Evolutionary conservation across 2,329 filamentous ascomycete species (phyloP).

Genomic region (Tolypocladium tundrense): DNA sequence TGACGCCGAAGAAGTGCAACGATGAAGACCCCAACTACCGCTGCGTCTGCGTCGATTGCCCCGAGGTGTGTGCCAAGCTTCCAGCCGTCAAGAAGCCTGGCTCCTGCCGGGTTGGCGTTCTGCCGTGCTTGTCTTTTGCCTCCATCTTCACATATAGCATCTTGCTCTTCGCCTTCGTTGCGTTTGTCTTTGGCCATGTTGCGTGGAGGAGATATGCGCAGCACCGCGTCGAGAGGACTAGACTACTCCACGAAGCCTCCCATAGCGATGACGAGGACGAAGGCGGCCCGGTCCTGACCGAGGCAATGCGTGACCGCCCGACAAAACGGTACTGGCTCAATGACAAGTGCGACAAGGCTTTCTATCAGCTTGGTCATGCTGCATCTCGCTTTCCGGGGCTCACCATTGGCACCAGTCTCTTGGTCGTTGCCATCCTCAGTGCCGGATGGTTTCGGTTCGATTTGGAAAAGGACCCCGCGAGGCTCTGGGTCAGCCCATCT

Average conservation of each 20-base stretch:
- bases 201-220: slow-evolving; percentile 64
- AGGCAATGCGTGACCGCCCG: slow-evolving; percentile 68
- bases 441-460: slow-evolving; percentile 81
- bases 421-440: slow-evolving; percentile 69
- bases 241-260: slow-evolving; percentile 72
- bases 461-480: slow-evolving; percentile 83
- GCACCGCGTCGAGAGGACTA: slow-evolving; percentile 71
- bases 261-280: slow-evolving; percentile 92
- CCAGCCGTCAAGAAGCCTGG: slow-evolving; percentile 61
- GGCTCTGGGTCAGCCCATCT: slow-evolving; percentile 91
- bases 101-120: slow-evolving; percentile 69
- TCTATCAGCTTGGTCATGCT: slow-evolving; percentile 67
- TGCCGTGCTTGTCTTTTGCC: slow-evolving; percentile 91
- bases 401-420: slow-evolving; percentile 67
- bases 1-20: slow-evolving; percentile 78
- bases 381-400: slow-evolving; percentile 77
- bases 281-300: slow-evolving; percentile 63
- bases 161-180: slow-evolving; percentile 56
- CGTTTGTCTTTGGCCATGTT: slow-evolving; percentile 61
- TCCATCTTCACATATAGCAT: slow-evolving; percentile 80
- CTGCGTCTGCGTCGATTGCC: slow-evolving; percentile 91
- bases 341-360: slow-evolving; percentile 67
- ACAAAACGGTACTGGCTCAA: slow-evolving; percentile 77
- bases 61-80: slow-evolving; percentile 71
- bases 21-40: slow-evolving; percentile 76